Conservation (phyloP, 352 stramenopile species). For the Phytophthora pistaciae region DNA sequence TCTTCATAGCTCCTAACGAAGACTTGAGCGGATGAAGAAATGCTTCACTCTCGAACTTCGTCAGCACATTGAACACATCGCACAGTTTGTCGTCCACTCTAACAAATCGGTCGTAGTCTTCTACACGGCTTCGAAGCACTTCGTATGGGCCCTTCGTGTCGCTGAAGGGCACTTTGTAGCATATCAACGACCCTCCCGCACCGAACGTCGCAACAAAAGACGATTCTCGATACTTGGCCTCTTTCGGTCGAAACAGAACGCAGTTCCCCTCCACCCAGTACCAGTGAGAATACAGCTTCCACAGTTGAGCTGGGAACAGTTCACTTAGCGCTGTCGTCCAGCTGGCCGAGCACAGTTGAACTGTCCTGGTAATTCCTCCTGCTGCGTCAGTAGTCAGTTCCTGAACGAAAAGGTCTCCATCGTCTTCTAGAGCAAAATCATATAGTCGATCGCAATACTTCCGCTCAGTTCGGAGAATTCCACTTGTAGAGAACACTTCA, state of each 20-base stretch:
- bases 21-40: not conserved
- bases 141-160: slow-evolving; percentile 29
- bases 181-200: slow-evolving; percentile 15
- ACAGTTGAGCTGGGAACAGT: slow-evolving; percentile 37
- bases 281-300: slow-evolving; percentile 56
- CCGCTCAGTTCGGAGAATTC: slow-evolving; percentile 41
- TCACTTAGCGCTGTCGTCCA: slow-evolving; percentile 40
- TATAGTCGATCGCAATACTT: slow-evolving; percentile 40
- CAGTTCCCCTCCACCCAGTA: slow-evolving; percentile 55
- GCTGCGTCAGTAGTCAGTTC: slow-evolving; percentile 28
- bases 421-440: slow-evolving; percentile 40
- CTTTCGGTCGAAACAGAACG: slow-evolving; percentile 45
- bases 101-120: slow-evolving; percentile 40
- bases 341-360: slow-evolving; percentile 40
- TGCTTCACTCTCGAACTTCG: slow-evolving; percentile 50
- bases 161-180: slow-evolving; percentile 43
- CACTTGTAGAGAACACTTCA: slow-evolving; percentile 45
- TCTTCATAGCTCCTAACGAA: not conserved
- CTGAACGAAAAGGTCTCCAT: slow-evolving; percentile 41
- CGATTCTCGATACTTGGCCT: slow-evolving; percentile 22
- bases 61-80: slow-evolving; percentile 26
- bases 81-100: slow-evolving; percentile 1
- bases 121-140: slow-evolving; percentile 17
- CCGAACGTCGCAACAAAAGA: slow-evolving; percentile 35
- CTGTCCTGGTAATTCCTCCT: slow-evolving; percentile 9